Conservation (phyloP, 495 filamentous ascomycete species). For the Aspergillus mulundensis region DNA sequence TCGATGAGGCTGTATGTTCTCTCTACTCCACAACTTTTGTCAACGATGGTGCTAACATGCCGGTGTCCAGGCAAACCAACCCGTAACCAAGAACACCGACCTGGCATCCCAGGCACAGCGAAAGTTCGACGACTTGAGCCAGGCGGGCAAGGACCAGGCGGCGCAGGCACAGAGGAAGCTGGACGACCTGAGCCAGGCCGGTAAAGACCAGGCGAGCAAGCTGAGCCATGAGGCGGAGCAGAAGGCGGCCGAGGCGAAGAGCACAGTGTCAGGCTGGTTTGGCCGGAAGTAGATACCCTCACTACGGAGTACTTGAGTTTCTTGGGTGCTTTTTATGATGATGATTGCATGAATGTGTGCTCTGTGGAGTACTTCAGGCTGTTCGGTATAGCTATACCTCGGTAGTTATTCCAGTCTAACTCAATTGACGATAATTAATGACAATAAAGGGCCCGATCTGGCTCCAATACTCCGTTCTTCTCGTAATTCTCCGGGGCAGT, state of each 20-base stretch:
- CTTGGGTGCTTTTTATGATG: neutral
- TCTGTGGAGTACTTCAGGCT: neutral
- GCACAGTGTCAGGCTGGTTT: conserved; percentile 75
- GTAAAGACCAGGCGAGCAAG: conserved; percentile 30
- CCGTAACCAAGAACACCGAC: conserved; percentile 52
- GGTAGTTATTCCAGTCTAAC: neutral
- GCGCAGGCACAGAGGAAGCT: conserved; percentile 33
- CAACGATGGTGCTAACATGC: neutral
- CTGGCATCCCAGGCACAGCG: conserved; percentile 43
- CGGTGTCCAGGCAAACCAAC: conserved; percentile 53
- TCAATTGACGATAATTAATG: neutral
- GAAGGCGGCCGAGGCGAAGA: conserved; percentile 73
- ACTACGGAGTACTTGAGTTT: neutral
- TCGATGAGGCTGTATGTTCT: conserved; percentile 53
- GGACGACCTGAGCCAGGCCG: conserved; percentile 64
- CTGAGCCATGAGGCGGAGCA: conserved; percentile 37
- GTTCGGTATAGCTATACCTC: neutral
- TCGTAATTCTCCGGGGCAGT: neutral
- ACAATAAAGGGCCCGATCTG: neutral
- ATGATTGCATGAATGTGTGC: neutral
- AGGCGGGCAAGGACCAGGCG: conserved; percentile 44
- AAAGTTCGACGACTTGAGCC: conserved; percentile 67
- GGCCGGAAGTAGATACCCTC: conserved; percentile 49
- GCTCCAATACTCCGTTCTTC: neutral
- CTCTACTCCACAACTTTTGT: neutral